Evolutionary conservation across 2,329 filamentous ascomycete species (phyloP), one percentile per base, ranked within the genome.

Genomic region (Fusarium beomiforme): DNA sequence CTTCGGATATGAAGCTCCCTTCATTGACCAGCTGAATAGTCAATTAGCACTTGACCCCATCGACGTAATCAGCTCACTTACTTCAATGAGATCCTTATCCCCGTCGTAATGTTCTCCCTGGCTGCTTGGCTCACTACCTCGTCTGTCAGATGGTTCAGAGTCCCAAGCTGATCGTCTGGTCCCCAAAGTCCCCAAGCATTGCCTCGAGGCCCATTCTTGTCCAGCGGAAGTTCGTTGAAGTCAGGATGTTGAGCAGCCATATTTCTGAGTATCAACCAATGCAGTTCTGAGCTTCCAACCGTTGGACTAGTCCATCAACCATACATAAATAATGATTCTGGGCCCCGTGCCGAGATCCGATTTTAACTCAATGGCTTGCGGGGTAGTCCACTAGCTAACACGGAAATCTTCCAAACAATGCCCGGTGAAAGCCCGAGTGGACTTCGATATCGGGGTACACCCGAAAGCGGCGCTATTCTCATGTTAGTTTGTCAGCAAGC

Each of bases 1-100:
- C 11, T 64, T 72, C 1, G 73, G 75, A 10, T 76, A 53, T 2
- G 70, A 76, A 0, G 73, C 61, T 1, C 67, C 72, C 2, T 53
- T 69, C 70, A 76, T 67, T 2, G 64, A 67, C 64, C 64, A 67
- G 26, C 64, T 67, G 13, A 14, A 8, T 19, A 2, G 2, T 5
- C 1, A 0, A 16, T 62, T 11, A 62, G 36, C 1, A 8, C 10
- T 16, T 17, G 11, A n/a, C n/a, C n/a, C n/a, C n/a, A n/a, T n/a
- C n/a, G n/a, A n/a, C n/a, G 7, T 16, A 14, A 3, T 14, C 5
- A 3, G 2, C 37, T 36, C 1, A 36, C 64, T 43, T 46, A 61
- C 61, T 66, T 67, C n/a, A 67, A 39, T 2, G 64, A 67, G 12
- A 66, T 5, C 23, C 64, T 56, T 1, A 42, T 5, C 4, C 64